Evolutionary conservation across 73 alveolate genomes (phyloP), one percentile per base, ranked within the genome.

Genomic region (Durusdinium trenchii): DNA sequence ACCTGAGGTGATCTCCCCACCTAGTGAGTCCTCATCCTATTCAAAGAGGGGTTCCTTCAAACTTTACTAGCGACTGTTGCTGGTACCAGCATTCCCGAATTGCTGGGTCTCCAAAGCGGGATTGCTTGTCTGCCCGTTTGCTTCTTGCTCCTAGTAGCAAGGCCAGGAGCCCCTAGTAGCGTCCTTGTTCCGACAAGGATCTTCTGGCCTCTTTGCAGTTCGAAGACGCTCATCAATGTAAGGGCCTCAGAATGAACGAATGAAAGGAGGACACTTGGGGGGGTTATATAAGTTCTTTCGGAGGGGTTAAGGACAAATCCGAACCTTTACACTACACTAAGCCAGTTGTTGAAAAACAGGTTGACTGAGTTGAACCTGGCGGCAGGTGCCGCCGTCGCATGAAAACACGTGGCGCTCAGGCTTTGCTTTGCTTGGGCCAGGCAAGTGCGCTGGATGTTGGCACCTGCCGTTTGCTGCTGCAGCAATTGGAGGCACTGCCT

Each of bases 391-490:
- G 28, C 9, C 64, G 64, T 20, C 28, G 64, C 64, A 9, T 3
- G 54, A 78, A 23, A 23, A 46, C 18, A 40, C 20, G 81, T 3
- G 10, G 81, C 45, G 16, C 45, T 20, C 81, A 84, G 94, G 85
- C 85, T 28, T 28, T 61, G 50, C 67, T 64, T 64, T 48, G 60
- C 60, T n/a, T 87, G 48, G 98, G 98, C 78, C 79, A 91, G 82
- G 98, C 98, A 47, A 91, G 50, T 69, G 86, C 89, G 26, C 45
- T 91, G 90, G 98, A 91, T 36, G 98, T 91, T 87, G 82, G 61
- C 87, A 91, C 90, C 45, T 67, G 98, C 98, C 98, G 98, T 30
- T 30, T 69, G 78, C 75, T 91, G 26, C 76, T 91, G 89, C 43
- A 76, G 71, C 78, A 69, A 73, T 45, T 91, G 98, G 98, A 91